Evolutionary conservation across 805 yeast genomes (phyloP), one percentile per base, ranked within the genome.

Genomic region (Saccharomycopsis sp.): DNA sequence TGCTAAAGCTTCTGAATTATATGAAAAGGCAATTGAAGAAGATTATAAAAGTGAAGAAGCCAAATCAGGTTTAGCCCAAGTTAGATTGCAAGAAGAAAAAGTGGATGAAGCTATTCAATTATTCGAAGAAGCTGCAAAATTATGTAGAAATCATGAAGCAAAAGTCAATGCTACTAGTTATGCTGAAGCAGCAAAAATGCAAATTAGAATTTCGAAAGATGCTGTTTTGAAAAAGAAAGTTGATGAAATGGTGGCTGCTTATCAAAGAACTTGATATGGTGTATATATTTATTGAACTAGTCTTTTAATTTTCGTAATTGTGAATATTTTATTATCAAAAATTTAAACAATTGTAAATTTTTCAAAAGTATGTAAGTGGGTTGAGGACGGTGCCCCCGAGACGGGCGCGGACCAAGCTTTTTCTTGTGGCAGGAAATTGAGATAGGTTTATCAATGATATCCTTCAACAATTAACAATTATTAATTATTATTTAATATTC

Each of bases 1-100:
- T 48, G 61, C 57, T 38, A 69, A 64, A 31, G 72, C 70, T 52
- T 84, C 94, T 36, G 67, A 66, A 40, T 63, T 83, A 47, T 74
- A 88, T 57, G 70, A 72, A 51, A 67, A 74, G 56, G 97, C 97
- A 18, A 70, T 79, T 54, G 74, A 77, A 51, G 64, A 80, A 46
- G 98, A 94, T 66, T 87, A 95, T 40, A 79, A 77, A 59, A 76
- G 85, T 38, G 97, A 92, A 59, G 74, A 85, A 49, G 96, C 95
- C 33, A 74, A 84, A 57, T 74, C 86, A 51, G 76, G 92, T n/a
- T 70, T 89, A 51, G 97, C 96, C 36, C 97, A 92, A 68, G 67
- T 86, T 55, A 81, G 76, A 61, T 67, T 92, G 60, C 94, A 87
- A 66, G 74, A 72, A 52, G 89, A 84, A 60, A 72, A 80, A 57